A percentile compares a stretch with the other conserved stretches of the same genome.
Conservation (phyloP, 176 grass and related monocot species). For the Zoysia japonica region DNA sequence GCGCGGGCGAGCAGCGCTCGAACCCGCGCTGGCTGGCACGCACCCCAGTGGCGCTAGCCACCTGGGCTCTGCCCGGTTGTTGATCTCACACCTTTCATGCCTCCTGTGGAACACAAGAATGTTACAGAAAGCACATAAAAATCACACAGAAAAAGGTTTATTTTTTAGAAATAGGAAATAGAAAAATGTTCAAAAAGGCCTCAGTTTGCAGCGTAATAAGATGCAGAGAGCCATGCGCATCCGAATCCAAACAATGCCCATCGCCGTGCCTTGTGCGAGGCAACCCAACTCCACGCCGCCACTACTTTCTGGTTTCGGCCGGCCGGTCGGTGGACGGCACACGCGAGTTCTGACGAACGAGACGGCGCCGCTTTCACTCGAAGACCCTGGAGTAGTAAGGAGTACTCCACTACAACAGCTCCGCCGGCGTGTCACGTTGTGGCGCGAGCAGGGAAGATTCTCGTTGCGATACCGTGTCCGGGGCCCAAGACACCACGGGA, state of each 20-base stretch:
- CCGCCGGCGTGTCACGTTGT: background rate
- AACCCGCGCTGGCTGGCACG: too few relatives aligned
- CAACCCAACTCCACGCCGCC: background rate
- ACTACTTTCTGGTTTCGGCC: background rate
- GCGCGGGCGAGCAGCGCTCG: too few relatives aligned
- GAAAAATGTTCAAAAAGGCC: too few relatives aligned
- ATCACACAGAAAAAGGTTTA: too few relatives aligned
- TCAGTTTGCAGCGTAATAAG: too few relatives aligned
- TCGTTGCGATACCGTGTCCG: background rate
- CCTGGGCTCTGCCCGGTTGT: too few relatives aligned
- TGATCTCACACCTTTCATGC: too few relatives aligned
- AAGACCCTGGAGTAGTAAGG: background rate
- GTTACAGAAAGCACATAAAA: too few relatives aligned
- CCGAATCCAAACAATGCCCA: background rate
- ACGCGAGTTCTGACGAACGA: conserved; percentile 33
- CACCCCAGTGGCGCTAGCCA: too few relatives aligned
- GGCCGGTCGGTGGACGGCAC: conserved; percentile 4
- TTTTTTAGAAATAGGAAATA: too few relatives aligned
- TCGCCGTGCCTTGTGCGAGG: background rate
- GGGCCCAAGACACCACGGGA: background rate
- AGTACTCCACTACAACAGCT: background rate
- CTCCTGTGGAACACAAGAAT: too few relatives aligned
- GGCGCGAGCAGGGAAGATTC: conserved; percentile 17
- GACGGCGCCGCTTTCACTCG: background rate
- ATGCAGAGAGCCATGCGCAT: too few relatives aligned